Evolutionary conservation across 495 filamentous ascomycete genomes (phyloP), one percentile per base, ranked within the genome.

Genomic region (Hyaloscypha bicolor): DNA sequence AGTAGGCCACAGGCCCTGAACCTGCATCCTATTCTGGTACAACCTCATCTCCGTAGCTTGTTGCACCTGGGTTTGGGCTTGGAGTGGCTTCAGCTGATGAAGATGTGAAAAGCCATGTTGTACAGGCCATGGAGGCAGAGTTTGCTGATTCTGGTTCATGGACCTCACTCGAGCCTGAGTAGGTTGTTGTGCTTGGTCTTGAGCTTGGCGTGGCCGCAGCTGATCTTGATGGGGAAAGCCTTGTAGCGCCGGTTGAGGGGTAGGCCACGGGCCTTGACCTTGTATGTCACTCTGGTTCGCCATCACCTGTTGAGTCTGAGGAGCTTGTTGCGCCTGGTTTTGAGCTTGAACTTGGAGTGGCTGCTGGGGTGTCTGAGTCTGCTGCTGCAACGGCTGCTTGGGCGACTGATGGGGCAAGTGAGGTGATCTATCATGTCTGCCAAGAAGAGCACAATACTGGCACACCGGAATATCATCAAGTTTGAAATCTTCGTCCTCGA

Each of bases 171-270:
- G 25, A 25, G 25, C 25, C 25, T 25, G 25, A 25, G 1, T 25
- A 25, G 25, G 25, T 25, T 25, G 25, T 25, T 25, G 25, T 25
- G 25, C 2, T 25, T 25, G 25, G 25, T 25, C 25, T 25, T 25
- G 25, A 25, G 25, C 25, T 25, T 25, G 25, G 25, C 25, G 25
- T 25, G 25, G 25, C 25, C 85, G 82, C 80, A 81, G 82, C 51
- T 75, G 83, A 37, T 83, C 79, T 33, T 83, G 75, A 39, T 81
- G 79, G 45, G 79, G 80, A 51, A 86, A 83, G 6, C 63, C 58
- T 25, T 77, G 78, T 62, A 79, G 80, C 0, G 72, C 58, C 1
- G 72, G 78, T 65, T 68, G 69, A 21, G 75, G 75, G 74, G 82
- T 74, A n/a, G 25, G 32, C 53, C 72, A 59, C n/a, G 52, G 55